Base-by-base conservation (phyloP, 23 red algal species). In the Chondrus crispus region DNA sequence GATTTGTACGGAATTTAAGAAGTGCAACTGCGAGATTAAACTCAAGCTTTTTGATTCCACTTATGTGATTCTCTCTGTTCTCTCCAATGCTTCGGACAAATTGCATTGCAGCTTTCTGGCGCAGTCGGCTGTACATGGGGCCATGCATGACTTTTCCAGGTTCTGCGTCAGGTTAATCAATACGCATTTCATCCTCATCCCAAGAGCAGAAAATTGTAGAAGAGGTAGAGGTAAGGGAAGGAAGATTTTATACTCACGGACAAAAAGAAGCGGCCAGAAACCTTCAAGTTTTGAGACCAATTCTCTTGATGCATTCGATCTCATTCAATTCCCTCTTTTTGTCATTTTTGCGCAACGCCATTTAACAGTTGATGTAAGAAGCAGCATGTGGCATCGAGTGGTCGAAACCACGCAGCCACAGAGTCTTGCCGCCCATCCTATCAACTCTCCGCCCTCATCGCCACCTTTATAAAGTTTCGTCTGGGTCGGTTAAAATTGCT, bases 341-440 rank as follows among this genome's bases (percentile, higher is more conserved):
- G 10, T 46, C 29, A 2, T 19, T 76, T 8, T 82, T 9, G 26
- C 35, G 7, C 18, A 8, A 1, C 18, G 9, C 60, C 26, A 9
- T 22, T 45, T 88, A 74, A 33, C 24, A 83, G 96, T 98, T 6
- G 96, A 98, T 48, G 88, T 95, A n/a, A 83, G 84, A 63, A 84
- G 70, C 54, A 89, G 97, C 37, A 99, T 99, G 97, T 99, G 97
- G 97, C 93, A 99, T 72, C 85, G 97, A 13, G 94, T 99, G 69
- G 80, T 96, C 14, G 94, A 91, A 22, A 76, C 85, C 33, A 99
- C 97, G n/a, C 53, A 85, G 68, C 96, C 96, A 81, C 96, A 93
- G 54, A 90, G 87, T 38, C 33, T 90, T n/a, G n/a, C n/a, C n/a
- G n/a, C n/a, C n/a, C n/a, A n/a, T n/a, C n/a, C n/a, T n/a, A n/a